Evolutionary conservation across 208 protist species (phyloP).

Genomic region (Kentomonas sorsogonicus): DNA sequence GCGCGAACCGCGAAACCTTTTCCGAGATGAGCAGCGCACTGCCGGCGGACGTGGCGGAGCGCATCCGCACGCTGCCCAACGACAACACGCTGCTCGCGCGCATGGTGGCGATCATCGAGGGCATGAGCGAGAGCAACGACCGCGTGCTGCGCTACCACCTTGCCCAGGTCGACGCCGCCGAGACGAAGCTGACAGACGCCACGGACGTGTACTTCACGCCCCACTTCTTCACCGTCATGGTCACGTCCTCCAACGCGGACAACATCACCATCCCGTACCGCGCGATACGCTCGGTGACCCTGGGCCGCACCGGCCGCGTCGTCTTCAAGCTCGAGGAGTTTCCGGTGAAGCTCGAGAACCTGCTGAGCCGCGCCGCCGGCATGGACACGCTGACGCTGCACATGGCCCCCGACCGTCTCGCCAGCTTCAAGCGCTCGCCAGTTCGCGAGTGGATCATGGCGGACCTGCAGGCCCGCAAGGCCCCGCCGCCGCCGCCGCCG

Average conservation of each 20-base stretch:
- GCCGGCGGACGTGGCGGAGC: slow-evolving; percentile 25
- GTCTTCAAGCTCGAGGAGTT: slow-evolving; percentile 78
- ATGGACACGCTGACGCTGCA: slow-evolving; percentile 76
- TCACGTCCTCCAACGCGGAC: slow-evolving; percentile 71
- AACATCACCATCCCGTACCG: slow-evolving; percentile 85
- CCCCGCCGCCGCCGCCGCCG: slow-evolving; percentile 5
- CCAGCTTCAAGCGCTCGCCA: slow-evolving; percentile 64
- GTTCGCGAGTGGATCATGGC: slow-evolving; percentile 77
- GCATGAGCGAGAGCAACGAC: slow-evolving; percentile 50
- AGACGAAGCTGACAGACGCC: slow-evolving; percentile 48
- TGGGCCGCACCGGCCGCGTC: slow-evolving; percentile 73
- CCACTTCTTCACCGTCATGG: slow-evolving; percentile 76
- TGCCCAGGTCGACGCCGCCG: slow-evolving; percentile 54
- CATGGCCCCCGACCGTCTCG: slow-evolving; percentile 48
- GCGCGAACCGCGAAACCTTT: slow-evolving; percentile 61
- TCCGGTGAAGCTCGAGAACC: slow-evolving; percentile 72
- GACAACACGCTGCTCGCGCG: slow-evolving; percentile 56
- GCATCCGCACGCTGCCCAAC: slow-evolving; percentile 60
- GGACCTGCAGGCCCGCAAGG: slow-evolving; percentile 43
- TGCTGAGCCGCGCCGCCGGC: slow-evolving; percentile 64
- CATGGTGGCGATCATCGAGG: slow-evolving; percentile 69
- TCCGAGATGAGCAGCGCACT: slow-evolving; percentile 29
- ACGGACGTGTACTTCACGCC: slow-evolving; percentile 78
- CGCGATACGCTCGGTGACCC: slow-evolving; percentile 73
- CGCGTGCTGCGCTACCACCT: slow-evolving; percentile 66